Percentiles rank a stretch among this genome's conserved stretches.
Evolutionary conservation across 1,284 basidiomycete genomes (phyloP).

Genomic region (Puccinia brachypodii): DNA sequence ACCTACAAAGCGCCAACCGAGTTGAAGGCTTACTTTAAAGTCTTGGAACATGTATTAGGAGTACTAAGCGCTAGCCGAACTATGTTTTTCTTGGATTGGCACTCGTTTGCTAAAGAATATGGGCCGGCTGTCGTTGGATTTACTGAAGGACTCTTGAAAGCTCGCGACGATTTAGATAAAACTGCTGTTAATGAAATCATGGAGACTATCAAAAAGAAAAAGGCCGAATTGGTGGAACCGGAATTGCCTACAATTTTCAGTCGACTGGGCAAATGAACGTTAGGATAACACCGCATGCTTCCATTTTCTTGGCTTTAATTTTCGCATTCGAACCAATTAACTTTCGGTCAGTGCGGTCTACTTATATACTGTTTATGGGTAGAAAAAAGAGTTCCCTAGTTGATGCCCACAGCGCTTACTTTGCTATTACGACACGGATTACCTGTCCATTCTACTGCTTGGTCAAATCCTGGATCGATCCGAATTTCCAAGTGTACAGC

Average conservation of each 20-base stretch:
- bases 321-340: too few species aligned
- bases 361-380: too few species aligned
- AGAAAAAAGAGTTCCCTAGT: too few species aligned
- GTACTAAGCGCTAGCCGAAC: conserved; percentile 87
- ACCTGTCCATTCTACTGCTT: too few species aligned
- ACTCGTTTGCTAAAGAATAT: conserved; percentile 85
- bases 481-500: too few species aligned
- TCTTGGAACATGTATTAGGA: conserved; percentile 79
- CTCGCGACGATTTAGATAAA: conserved; percentile 85
- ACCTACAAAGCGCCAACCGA: conserved; percentile 76
- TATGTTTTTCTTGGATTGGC: conserved; percentile 90
- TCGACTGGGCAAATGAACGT: conserved; percentile 49
- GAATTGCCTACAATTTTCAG: conserved; percentile 52
- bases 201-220: conserved; percentile 87
- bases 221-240: conserved; percentile 49
- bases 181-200: conserved; percentile 84
- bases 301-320: too few species aligned
- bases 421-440: too few species aligned
- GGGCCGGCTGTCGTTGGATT: conserved; percentile 83
- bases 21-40: conserved; percentile 77
- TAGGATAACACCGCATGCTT: too few species aligned
- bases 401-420: too few species aligned
- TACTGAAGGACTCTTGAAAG: conserved; percentile 83
- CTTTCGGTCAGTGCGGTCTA: too few species aligned
- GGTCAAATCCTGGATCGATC: too few species aligned